Evolutionary conservation across 768 basidiomycete genomes (phyloP), one percentile per base, ranked within the genome.

Genomic region (Xerocomus potaroensis): DNA sequence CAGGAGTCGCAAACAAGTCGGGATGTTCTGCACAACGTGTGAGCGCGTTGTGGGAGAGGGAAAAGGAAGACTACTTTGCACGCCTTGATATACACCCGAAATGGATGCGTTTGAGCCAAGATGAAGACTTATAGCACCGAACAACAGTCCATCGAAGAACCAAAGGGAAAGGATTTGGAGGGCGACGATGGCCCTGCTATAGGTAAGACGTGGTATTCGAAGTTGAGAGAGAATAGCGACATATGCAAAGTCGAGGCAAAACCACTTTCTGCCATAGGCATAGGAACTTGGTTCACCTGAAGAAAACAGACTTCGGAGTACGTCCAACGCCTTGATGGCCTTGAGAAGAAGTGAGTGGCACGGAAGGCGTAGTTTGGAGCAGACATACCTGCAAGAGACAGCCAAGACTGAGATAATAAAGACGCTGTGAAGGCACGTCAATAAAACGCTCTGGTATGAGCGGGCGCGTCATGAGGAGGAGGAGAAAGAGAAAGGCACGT

Each of bases 291-390:
- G 71, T 59, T 60, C 71, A 48, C 71, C 62, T 12, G 75, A 68
- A 32, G 76, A 65, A 49, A 84, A 62, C 44, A 78, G 61, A 39
- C 70, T 79, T 56, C 75, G 73, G 16, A 86, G 49, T 41, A 87
- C 74, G 62, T 93, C 88, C 48, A 87, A 66, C 3, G 81, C 44
- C 72, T 95, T 95, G 52, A 87, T 72, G 22, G 87, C 79, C 90
- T 93, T 42, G 47, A 7, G 6, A 31, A 19, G 49, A 8, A 22
- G 41, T 56, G 34, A 57, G 37, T 5, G 40, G 31, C n/a, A n/a
- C 19, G 21, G 8, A 11, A 11, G 1, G 5, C 0, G 5, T 12
- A 14, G 6, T 5, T 6, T 0, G 0, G 19, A 1, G 15, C 0
- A 22, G 7, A 54, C 75, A 45, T 52, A 87, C 91, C 76, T 93